These are phyloP conservation scores for Chlamydomonas eustigma DNA, from an alignment of 139 green algal genomes.

Conservation along the genomic window DNA sequence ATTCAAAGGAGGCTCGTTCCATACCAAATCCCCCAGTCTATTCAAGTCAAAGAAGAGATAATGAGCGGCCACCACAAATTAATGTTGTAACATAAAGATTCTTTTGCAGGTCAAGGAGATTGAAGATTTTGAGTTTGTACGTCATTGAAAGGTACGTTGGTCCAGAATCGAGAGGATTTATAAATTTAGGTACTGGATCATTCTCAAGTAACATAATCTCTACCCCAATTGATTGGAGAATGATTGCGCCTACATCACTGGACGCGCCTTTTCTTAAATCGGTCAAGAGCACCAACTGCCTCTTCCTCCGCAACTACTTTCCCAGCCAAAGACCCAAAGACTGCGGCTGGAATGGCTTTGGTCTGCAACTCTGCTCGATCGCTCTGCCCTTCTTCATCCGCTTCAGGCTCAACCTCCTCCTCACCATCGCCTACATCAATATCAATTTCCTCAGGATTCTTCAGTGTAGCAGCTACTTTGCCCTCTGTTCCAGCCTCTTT, in stretches of 20 bases:
- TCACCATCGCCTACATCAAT: constrained; percentile 62
- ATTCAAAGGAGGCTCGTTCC: constrained; percentile 3
- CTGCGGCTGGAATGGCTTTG: constrained; percentile 74
- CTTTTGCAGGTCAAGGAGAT: too few species aligned
- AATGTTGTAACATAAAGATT: too few species aligned
- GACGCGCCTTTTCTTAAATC: constrained; percentile 13
- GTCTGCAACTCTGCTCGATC: constrained; percentile 57
- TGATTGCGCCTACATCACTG: too few species aligned
- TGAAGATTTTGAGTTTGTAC: too few species aligned
- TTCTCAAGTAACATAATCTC: too few species aligned
- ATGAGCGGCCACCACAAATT: too few species aligned
- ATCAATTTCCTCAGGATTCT: constrained; percentile 93
- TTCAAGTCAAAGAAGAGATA: too few species aligned
- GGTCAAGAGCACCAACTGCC: neutral
- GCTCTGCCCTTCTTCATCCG: constrained; percentile 41
- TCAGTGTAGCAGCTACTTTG: neutral
- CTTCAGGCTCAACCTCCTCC: constrained; percentile 32
- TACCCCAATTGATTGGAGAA: too few species aligned
- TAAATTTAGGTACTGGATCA: too few species aligned
- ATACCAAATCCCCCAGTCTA: too few species aligned
- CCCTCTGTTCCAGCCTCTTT: neutral
- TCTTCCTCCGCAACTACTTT: neutral
- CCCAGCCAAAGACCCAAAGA: constrained; percentile 64
- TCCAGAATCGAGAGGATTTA: too few species aligned
- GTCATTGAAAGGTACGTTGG: too few species aligned